phyloP scores from a whole-genome alignment of 305 asterid species.

The Withania somnifera region DNA sequence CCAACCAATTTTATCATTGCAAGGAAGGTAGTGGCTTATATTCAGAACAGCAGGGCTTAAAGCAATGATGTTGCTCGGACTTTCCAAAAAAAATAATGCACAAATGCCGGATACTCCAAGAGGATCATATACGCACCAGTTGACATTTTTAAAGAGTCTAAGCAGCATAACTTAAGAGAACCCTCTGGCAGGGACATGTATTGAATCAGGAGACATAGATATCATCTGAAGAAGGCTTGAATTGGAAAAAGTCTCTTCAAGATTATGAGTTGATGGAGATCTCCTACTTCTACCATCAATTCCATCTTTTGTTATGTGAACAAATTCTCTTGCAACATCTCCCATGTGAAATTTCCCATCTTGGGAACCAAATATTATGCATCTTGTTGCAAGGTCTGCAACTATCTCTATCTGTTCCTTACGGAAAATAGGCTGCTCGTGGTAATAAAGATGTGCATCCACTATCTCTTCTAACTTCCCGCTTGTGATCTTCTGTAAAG shows the following conservation, averaged over 20 bases:
- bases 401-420: slow-evolving; percentile 46
- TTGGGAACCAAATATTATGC: slow-evolving; percentile 38
- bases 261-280: slow-evolving; percentile 21
- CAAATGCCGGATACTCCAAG: too few relatives aligned
- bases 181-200: slow-evolving; percentile 24
- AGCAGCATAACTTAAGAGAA: not conserved
- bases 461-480: slow-evolving; percentile 64
- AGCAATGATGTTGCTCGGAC: too few relatives aligned
- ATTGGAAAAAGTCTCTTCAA: slow-evolving; percentile 70
- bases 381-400: slow-evolving; percentile 63
- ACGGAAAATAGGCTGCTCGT: slow-evolving; percentile 38
- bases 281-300: slow-evolving; percentile 30
- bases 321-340: slow-evolving; percentile 52
- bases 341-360: slow-evolving; percentile 45
- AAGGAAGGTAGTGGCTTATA: too few relatives aligned
- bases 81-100: too few relatives aligned
- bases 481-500: slow-evolving; percentile 43
- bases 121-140: too few relatives aligned
- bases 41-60: too few relatives aligned
- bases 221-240: slow-evolving; percentile 78
- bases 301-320: slow-evolving; percentile 26
- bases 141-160: too few relatives aligned
- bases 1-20: too few relatives aligned
- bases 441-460: slow-evolving; percentile 51
- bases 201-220: slow-evolving; percentile 71